Percentiles rank a stretch among this genome's conserved stretches.
phyloP scores from a whole-genome alignment of 805 yeast species.

The Schizosaccharomyces osmophilus region DNA sequence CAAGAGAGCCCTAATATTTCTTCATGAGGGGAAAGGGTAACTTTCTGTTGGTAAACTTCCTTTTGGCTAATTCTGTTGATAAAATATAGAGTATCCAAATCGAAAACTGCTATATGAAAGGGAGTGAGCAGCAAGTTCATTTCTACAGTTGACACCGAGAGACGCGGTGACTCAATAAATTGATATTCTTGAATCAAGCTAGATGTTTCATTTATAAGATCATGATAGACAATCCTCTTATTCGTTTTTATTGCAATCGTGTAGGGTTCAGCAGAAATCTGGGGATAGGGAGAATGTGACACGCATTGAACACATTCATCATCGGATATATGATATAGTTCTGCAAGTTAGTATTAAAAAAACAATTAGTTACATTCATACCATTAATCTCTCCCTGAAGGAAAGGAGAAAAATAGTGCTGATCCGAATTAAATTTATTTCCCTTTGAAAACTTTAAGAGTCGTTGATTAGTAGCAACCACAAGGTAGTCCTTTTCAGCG shows the following conservation, averaged over 20 bases:
- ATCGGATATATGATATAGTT: background rate
- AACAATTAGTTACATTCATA: background rate
- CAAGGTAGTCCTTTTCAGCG: background rate
- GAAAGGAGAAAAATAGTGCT: background rate
- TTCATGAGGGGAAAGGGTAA: constrained; percentile 24
- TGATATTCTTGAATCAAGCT: background rate
- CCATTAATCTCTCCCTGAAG: background rate
- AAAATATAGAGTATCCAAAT: background rate
- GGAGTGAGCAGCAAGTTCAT: background rate
- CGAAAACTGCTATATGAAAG: background rate
- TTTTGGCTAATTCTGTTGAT: background rate
- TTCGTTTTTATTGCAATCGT: background rate
- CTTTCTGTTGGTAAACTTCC: constrained; percentile 20
- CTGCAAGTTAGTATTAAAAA: background rate
- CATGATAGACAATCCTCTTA: background rate
- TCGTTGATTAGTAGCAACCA: background rate
- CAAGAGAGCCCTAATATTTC: constrained; percentile 22
- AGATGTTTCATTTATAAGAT: background rate
- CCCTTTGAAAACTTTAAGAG: background rate
- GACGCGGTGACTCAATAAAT: background rate
- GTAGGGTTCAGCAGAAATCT: background rate
- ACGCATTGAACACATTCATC: background rate
- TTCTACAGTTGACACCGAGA: background rate
- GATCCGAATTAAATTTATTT: background rate
- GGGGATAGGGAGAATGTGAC: background rate